Percentiles rank a stretch among this genome's conserved stretches.
These are phyloP conservation scores for Colletotrichum neosansevieriae DNA, from an alignment of 2,329 filamentous ascomycete species.

Conservation along the genomic window DNA sequence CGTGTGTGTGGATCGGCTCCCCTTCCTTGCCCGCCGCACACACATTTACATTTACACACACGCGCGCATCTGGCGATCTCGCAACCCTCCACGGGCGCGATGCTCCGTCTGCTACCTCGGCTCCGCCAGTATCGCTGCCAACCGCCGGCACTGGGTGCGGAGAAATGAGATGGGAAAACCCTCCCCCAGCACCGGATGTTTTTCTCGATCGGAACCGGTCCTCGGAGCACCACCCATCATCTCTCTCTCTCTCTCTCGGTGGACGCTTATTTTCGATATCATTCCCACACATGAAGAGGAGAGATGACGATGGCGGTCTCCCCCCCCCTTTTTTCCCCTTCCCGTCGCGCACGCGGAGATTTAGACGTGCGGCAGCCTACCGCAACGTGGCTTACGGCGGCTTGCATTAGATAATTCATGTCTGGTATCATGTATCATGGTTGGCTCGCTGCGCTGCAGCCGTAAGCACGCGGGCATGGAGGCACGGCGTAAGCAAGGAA, in stretches of 20 bases:
- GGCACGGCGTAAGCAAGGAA: background rate
- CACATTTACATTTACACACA: background rate
- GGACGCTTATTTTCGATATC: too few species aligned
- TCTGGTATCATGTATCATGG: background rate
- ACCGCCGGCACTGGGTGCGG: background rate
- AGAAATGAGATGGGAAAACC: background rate
- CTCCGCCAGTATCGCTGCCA: too few species aligned
- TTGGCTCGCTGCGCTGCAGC: background rate
- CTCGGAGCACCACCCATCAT: too few species aligned
- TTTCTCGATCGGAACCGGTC: background rate
- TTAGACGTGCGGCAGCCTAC: background rate
- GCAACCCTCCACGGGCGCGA: background rate
- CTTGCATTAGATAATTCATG: slow-evolving; percentile 3
- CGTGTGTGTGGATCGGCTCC: background rate
- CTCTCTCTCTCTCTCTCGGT: too few species aligned
- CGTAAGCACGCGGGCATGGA: background rate
- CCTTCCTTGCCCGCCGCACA: background rate
- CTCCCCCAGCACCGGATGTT: background rate
- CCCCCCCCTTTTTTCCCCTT: background rate
- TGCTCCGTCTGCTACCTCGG: background rate
- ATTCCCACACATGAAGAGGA: too few species aligned
- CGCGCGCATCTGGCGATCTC: slow-evolving; percentile 7
- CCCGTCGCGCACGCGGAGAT: slow-evolving; percentile 3
- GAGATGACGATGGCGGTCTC: too few species aligned
- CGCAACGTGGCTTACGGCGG: slow-evolving; percentile 16